Conservation (phyloP, 495 filamentous ascomycete species). For the Lepidopterella palustris region DNA sequence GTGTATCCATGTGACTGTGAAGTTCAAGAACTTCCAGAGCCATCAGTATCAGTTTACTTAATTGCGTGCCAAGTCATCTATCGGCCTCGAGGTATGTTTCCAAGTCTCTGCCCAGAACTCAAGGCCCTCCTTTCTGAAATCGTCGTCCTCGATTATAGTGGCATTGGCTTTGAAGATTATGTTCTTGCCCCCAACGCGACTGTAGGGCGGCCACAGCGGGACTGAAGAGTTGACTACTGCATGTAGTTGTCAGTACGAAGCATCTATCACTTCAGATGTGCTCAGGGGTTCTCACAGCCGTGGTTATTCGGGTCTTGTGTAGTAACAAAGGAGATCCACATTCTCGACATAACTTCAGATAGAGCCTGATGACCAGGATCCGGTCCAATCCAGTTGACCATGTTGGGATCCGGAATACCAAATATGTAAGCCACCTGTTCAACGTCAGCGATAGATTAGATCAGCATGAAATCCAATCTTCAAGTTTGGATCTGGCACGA, state of each 20-base stretch:
- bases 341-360: not conserved
- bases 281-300: slow-evolving; percentile 9
- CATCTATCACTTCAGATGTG: not conserved
- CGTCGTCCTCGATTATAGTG: slow-evolving; percentile 19
- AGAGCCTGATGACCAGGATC: not conserved
- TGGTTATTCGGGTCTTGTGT: slow-evolving; percentile 12
- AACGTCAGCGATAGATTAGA: too few relatives aligned
- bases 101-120: slow-evolving; percentile 14
- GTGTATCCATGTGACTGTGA: too few relatives aligned
- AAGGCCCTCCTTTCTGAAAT: slow-evolving; percentile 17
- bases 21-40: too few relatives aligned
- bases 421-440: slow-evolving; percentile 15
- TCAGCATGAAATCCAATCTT: too few relatives aligned
- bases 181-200: slow-evolving; percentile 8
- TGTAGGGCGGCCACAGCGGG: slow-evolving; percentile 6
- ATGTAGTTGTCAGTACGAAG: not conserved
- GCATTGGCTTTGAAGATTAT: slow-evolving; percentile 23
- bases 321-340: slow-evolving; percentile 9
- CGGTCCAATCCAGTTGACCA: not conserved
- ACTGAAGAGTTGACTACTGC: not conserved
- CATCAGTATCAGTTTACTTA: too few relatives aligned
- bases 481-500: slow-evolving; percentile 17
- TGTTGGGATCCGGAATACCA: not conserved
- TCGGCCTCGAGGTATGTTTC: not conserved
- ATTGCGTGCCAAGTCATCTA: too few relatives aligned